Percentiles rank a stretch among this genome's conserved stretches.
Conservation (phyloP, 129 eudicot species). For the Flaveria robusta region DNA sequence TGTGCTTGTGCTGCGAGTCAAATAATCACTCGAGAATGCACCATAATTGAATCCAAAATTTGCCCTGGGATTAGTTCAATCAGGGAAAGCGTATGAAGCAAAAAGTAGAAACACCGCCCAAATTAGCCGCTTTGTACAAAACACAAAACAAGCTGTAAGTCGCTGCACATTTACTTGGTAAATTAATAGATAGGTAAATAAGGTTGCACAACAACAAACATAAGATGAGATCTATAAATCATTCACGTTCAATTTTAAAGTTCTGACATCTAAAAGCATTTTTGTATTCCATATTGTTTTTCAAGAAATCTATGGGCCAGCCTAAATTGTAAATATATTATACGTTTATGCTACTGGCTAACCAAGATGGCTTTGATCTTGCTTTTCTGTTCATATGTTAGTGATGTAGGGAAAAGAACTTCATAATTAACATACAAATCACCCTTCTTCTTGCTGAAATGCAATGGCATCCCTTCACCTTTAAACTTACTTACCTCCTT, state of each 20-base stretch:
- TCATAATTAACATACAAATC: slow-evolving; percentile 83
- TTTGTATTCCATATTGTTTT: not conserved
- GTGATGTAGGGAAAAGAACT: slow-evolving; percentile 84
- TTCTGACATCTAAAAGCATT: not conserved
- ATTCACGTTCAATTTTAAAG: not conserved
- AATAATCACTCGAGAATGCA: no score
- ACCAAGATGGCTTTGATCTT: not conserved
- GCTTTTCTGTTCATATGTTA: slow-evolving; percentile 80
- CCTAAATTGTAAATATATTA: not conserved
- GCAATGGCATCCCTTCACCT: slow-evolving; percentile 99
- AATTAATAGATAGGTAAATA: not conserved
- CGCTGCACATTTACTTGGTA: no score
- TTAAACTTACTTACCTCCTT: slow-evolving; percentile 90
- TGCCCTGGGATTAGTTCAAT: no score
- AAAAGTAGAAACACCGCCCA: no score
- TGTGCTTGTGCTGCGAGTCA: no score
- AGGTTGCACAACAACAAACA: not conserved
- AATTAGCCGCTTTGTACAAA: no score
- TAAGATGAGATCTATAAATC: not conserved
- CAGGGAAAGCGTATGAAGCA: no score
- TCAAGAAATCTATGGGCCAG: not conserved
- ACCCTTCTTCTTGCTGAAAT: slow-evolving; percentile 85
- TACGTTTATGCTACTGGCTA: not conserved
- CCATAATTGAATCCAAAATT: no score
- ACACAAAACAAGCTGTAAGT: no score